These are phyloP conservation scores for Erigeron canadensis DNA, from an alignment of 129 eudicot species.

Conservation along the genomic window DNA sequence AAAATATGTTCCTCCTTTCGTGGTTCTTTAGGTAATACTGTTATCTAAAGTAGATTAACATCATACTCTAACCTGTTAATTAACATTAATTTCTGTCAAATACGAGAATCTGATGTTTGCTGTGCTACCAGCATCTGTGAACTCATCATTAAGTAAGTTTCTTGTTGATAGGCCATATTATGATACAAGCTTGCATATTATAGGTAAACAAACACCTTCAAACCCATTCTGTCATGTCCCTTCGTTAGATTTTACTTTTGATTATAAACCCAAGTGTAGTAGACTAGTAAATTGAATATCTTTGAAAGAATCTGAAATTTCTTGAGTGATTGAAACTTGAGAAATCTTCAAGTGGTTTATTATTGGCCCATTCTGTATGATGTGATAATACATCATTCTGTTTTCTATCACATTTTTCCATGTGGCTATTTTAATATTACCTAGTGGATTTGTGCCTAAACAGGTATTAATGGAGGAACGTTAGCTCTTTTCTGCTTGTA, in stretches of 20 bases:
- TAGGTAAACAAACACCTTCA: neutral
- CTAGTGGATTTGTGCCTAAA: constrained; percentile 13
- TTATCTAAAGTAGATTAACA: neutral
- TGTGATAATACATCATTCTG: neutral
- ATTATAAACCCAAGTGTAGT: neutral
- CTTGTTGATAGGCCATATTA: neutral
- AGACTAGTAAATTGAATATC: neutral
- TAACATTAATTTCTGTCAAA: neutral
- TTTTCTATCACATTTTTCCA: neutral
- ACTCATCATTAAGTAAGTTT: neutral
- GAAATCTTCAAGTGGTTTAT: neutral
- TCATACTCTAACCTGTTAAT: neutral
- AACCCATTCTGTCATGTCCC: neutral
- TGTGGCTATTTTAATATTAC: neutral
- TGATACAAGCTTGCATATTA: neutral
- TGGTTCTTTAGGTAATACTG: too few relatives aligned
- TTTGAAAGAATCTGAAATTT: neutral
- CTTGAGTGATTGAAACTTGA: neutral
- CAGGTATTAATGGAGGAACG: constrained; percentile 24
- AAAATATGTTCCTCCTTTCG: too few relatives aligned
- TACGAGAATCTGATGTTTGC: neutral
- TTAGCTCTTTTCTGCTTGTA: constrained; percentile 11
- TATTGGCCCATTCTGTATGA: neutral
- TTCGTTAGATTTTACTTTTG: constrained; percentile 1
- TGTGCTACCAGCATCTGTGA: neutral